Conservation (phyloP, 768 basidiomycete genomes). For the Leccinum subtestaceum region DNA sequence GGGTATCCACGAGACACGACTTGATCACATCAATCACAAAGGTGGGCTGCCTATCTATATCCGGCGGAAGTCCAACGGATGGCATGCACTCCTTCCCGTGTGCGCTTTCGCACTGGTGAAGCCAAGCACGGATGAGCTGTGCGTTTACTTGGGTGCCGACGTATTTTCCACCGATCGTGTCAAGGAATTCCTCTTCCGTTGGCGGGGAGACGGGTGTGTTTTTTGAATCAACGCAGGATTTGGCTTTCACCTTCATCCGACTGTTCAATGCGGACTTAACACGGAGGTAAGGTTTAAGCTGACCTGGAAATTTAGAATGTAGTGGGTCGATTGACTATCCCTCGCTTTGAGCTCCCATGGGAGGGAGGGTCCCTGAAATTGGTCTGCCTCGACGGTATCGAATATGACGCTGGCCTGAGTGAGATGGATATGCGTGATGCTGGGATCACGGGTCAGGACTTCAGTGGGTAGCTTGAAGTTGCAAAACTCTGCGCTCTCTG, state of each 20-base stretch:
- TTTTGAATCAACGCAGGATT: not conserved
- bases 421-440: constrained; percentile 16
- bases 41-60: not conserved
- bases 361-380: not conserved
- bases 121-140: constrained; percentile 15
- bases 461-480: constrained; percentile 4
- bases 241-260: constrained; percentile 7
- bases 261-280: not conserved
- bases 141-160: constrained; percentile 1
- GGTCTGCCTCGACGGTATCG: not conserved
- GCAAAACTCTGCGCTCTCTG: constrained; percentile 1
- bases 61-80: not conserved
- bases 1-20: constrained; percentile 19
- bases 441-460: constrained; percentile 2
- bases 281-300: not conserved
- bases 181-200: constrained; percentile 2
- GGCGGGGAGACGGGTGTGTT: not conserved
- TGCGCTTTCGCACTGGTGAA: constrained; percentile 12
- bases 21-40: constrained; percentile 17
- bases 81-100: constrained; percentile 10
- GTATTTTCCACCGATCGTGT: constrained; percentile 9
- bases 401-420: constrained; percentile 8
- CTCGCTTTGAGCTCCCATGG: constrained; percentile 10
- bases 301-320: constrained; percentile 12
- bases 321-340: not conserved